phyloP scores from a whole-genome alignment of 2,329 filamentous ascomycete genomes.

The Zymoseptoria tritici region DNA sequence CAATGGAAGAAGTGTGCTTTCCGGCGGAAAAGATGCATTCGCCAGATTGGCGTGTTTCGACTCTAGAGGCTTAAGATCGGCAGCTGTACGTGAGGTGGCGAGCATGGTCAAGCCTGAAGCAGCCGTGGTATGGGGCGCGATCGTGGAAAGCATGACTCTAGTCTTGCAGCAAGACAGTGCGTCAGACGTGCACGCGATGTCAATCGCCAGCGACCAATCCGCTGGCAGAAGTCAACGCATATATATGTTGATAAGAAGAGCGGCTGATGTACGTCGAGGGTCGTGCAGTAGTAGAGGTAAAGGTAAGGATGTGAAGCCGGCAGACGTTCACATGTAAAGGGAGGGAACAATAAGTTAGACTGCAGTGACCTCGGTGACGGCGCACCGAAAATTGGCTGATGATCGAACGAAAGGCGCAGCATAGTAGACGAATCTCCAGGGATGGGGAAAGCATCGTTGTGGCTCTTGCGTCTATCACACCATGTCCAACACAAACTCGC shows the following conservation, averaged over 20 bases:
- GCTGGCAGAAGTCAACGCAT: not conserved
- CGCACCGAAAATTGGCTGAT: not conserved
- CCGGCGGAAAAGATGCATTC: conserved; percentile 9
- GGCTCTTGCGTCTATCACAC: not conserved
- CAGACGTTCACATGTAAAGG: not conserved
- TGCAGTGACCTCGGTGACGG: not conserved
- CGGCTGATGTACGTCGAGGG: not conserved
- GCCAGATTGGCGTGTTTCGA: conserved; percentile 12
- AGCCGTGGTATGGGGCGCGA: conserved; percentile 6
- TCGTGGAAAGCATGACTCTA: conserved; percentile 12
- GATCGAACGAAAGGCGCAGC: not conserved
- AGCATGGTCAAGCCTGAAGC: not conserved
- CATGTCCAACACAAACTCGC: not conserved
- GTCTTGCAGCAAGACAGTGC: not conserved
- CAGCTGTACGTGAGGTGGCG: conserved; percentile 6
- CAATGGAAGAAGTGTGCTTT: conserved; percentile 8
- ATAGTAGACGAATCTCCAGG: not conserved
- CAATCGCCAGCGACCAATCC: not conserved
- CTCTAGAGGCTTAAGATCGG: conserved; percentile 10
- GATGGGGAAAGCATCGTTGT: not conserved
- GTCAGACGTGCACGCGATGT: not conserved
- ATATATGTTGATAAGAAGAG: not conserved
- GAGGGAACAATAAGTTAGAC: not conserved
- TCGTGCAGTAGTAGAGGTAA: not conserved
- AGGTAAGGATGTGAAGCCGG: not conserved